A percentile compares a stretch with the other conserved stretches of the same genome.
These are phyloP conservation scores for Curvularia eragrostidis DNA, from an alignment of 2,329 filamentous ascomycete genomes.

Conservation along the genomic window DNA sequence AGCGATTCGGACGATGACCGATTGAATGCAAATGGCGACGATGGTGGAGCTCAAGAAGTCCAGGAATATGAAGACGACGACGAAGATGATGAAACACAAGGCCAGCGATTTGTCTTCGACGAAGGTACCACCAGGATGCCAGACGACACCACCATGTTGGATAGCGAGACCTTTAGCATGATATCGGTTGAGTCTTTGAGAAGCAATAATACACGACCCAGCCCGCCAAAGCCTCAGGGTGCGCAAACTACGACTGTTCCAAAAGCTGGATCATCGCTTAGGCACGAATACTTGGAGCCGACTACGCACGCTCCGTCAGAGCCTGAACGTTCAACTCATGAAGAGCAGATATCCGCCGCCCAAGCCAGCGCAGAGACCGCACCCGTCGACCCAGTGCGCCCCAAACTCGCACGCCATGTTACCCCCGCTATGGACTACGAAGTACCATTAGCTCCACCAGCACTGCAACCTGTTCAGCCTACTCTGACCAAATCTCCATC, in stretches of 20 bases:
- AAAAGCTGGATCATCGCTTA: slow-evolving; percentile 19
- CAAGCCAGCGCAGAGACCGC: slow-evolving; percentile 10
- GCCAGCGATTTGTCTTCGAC: slow-evolving; percentile 35
- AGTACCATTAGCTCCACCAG: slow-evolving; percentile 42
- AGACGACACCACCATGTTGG: slow-evolving; percentile 56
- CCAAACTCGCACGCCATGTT: slow-evolving; percentile 26
- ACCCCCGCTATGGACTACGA: slow-evolving; percentile 40
- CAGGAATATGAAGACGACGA: slow-evolving; percentile 31
- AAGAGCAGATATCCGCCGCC: slow-evolving; percentile 19
- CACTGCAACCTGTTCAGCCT: slow-evolving; percentile 29
- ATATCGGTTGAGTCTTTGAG: slow-evolving; percentile 57
- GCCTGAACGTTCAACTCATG: neutral
- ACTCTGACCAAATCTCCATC: slow-evolving; percentile 35
- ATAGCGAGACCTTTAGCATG: slow-evolving; percentile 61
- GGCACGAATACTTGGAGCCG: slow-evolving; percentile 23
- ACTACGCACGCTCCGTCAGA: neutral
- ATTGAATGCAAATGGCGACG: neutral
- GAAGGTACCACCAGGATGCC: slow-evolving; percentile 43
- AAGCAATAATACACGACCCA: slow-evolving; percentile 38
- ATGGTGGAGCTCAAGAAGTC: slow-evolving; percentile 1
- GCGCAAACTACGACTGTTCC: slow-evolving; percentile 10
- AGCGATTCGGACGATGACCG: slow-evolving; percentile 1
- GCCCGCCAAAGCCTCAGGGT: slow-evolving; percentile 29
- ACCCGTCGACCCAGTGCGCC: slow-evolving; percentile 22
- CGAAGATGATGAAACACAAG: slow-evolving; percentile 27